A percentile compares a stretch with the other conserved stretches of the same genome.
phyloP scores from a whole-genome alignment of 352 stramenopile genomes.

The Globisporangium alternatum region DNA sequence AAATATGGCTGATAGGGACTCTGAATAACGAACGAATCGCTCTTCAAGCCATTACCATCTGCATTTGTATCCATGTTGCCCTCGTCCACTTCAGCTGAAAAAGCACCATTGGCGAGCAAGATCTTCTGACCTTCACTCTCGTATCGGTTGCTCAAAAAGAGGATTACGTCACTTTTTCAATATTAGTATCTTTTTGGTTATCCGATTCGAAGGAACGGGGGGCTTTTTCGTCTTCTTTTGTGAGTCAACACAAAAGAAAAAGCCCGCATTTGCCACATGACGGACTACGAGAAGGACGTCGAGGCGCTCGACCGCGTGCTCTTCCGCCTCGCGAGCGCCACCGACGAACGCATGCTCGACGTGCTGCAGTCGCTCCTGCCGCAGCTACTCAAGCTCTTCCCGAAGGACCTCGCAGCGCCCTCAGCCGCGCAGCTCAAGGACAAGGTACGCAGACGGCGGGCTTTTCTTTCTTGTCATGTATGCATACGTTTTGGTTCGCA shows the following conservation, averaged over 20 bases:
- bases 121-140: too few species aligned
- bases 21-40: too few species aligned
- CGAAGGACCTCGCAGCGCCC: constrained; percentile 28
- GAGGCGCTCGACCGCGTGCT: constrained; percentile 74
- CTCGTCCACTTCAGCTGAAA: too few species aligned
- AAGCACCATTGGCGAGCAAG: too few species aligned
- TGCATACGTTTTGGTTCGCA: neutral
- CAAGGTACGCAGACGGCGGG: constrained; percentile 35
- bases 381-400: constrained; percentile 65
- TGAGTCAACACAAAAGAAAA: neutral
- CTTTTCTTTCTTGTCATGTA: neutral
- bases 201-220: neutral
- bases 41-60: too few species aligned
- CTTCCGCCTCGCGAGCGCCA: constrained; percentile 68
- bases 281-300: constrained; percentile 41
- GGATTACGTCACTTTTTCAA: neutral
- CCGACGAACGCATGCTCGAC: constrained; percentile 59
- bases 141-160: too few species aligned
- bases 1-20: too few species aligned
- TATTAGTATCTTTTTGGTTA: too few species aligned
- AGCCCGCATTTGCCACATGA: neutral
- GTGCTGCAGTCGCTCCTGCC: constrained; percentile 68
- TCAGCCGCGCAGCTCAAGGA: constrained; percentile 55
- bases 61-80: too few species aligned
- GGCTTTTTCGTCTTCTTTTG: neutral